Base-by-base conservation (phyloP, 768 basidiomycete species). In the Lactarius sp. region DNA sequence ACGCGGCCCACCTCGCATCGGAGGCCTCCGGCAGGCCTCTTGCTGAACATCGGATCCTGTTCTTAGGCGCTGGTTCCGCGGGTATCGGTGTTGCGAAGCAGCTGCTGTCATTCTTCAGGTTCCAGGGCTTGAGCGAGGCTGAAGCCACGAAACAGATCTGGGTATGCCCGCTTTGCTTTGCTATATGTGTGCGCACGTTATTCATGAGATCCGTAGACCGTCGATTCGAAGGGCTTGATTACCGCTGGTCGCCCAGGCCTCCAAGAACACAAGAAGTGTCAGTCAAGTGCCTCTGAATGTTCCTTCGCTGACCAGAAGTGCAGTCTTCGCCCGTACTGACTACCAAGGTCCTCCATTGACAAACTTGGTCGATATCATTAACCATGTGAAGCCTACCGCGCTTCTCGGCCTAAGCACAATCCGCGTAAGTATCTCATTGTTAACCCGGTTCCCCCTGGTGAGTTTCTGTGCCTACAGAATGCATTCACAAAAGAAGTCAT, bases 51-150 rank as follows among this genome's bases (percentile, higher is more conserved):
- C 84, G 86, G 41, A 92, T 98, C 70, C 83, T 96, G 42, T 96
- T 98, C 81, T 88, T 92, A 60, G 95, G 95, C 14, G 92, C 94
- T 10, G 95, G 95, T 8, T 90, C 87, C 33, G 91, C 92, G 2
- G 94, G 93, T 67, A 89, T 97, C 58, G 95, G 94, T 57, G 95
- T 98, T 56, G 94, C 89, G 58, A 86, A 83, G 76, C 93, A 96
- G 73, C 77, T 92, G 50, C 83, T 87, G 79, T 89, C 88, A 73
- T 96, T 94, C 82, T 94, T 94, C 80, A 91, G 82, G 36, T 77
- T 91, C 68, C 80, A 87, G 66, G 92, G 94, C 34, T 71, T 94
- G 71, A 81, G 82, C 7, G 80, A 84, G 68, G 83, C 92, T 65
- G 85, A 94, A 71, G 94, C 93, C 31, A 83, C 85, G 61, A 77